phyloP scores from a whole-genome alignment of 2,329 filamentous ascomycete species.

The Fusarium luffae region DNA sequence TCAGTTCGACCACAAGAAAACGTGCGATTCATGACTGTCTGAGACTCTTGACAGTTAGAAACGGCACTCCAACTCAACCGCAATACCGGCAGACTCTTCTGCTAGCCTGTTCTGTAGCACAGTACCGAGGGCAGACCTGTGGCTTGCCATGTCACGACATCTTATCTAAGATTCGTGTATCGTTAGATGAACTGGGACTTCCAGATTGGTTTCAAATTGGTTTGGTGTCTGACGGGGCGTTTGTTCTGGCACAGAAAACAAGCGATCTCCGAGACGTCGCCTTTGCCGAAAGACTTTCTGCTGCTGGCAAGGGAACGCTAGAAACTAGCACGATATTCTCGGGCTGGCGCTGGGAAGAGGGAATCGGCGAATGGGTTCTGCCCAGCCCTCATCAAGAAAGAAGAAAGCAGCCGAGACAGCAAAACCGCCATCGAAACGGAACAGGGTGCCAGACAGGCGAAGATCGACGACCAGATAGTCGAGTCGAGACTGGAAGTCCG shows the following conservation, averaged over 20 bases:
- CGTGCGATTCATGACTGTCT: constrained; percentile 39
- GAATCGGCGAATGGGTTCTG: constrained; percentile 55
- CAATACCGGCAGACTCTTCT: constrained; percentile 49
- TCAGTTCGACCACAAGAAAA: constrained; percentile 25
- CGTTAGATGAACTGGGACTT: constrained; percentile 52
- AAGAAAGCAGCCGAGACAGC: constrained; percentile 16
- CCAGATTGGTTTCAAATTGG: constrained; percentile 49
- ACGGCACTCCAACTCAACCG: constrained; percentile 23
- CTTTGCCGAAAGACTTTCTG: constrained; percentile 61
- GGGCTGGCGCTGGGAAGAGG: constrained; percentile 55
- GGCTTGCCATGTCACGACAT: constrained; percentile 53
- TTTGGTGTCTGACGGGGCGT: constrained; percentile 60
- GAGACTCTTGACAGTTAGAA: constrained; percentile 29
- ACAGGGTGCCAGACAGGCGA: constrained; percentile 13
- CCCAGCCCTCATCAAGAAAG: constrained; percentile 31
- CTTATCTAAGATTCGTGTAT: constrained; percentile 55
- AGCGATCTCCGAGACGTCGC: constrained; percentile 64
- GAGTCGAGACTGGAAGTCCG: constrained; percentile 14
- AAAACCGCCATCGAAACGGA: constrained; percentile 10
- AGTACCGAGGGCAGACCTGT: constrained; percentile 58
- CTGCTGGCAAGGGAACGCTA: constrained; percentile 11
- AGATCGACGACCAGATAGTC: constrained; percentile 25
- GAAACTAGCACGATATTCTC: constrained; percentile 46
- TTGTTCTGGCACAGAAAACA: constrained; percentile 63
- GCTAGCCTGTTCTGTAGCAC: constrained; percentile 59